phyloP scores from a whole-genome alignment of 768 basidiomycete species.

The Rhodotorula babjevae region DNA sequence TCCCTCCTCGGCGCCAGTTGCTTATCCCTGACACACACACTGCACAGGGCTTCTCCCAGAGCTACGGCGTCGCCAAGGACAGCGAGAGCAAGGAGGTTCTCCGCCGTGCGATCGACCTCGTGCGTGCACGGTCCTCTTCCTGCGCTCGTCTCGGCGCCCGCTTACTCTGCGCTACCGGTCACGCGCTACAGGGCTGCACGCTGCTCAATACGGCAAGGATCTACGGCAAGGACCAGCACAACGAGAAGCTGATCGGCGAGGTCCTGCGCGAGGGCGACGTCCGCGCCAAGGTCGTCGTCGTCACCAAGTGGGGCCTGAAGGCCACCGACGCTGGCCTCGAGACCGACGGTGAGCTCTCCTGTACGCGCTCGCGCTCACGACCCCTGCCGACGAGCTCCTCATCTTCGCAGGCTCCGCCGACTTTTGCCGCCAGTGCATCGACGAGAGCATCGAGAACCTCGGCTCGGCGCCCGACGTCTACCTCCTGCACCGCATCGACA shows the following conservation, averaged over 20 bases:
- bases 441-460: constrained; percentile 9
- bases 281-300: constrained; percentile 3
- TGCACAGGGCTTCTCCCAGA: not conserved
- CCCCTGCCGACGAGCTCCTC: too few species aligned
- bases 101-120: constrained; percentile 15
- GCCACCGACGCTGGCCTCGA: not conserved
- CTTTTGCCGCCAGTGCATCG: constrained; percentile 1
- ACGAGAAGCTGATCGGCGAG: constrained; percentile 23
- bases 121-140: not conserved
- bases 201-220: not conserved
- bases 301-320: constrained; percentile 18
- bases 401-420: constrained; percentile 1
- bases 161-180: not conserved
- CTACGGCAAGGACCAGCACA: constrained; percentile 13
- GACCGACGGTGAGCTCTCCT: not conserved
- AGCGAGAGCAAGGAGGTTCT: constrained; percentile 1
- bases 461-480: constrained; percentile 11
- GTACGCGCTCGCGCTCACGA: too few species aligned
- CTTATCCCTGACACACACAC: not conserved
- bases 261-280: constrained; percentile 14
- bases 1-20: not conserved
- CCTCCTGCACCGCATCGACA: constrained; percentile 19
- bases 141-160: not conserved
- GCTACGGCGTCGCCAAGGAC: constrained; percentile 9
- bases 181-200: not conserved